These are phyloP conservation scores for Arthrinium puccinioides DNA, from an alignment of 2,329 filamentous ascomycete genomes.

Conservation along the genomic window DNA sequence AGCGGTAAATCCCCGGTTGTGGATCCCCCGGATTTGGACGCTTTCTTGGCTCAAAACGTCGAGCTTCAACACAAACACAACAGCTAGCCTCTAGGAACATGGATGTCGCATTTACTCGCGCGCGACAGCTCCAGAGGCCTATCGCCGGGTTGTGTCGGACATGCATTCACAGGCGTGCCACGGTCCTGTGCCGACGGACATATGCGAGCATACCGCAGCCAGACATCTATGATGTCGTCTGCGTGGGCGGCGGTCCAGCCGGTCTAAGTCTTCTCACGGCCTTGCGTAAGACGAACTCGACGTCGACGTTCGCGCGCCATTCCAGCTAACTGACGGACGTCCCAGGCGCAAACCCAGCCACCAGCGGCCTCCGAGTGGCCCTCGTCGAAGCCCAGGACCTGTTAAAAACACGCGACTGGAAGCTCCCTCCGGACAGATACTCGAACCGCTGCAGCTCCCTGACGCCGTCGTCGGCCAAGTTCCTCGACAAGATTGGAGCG, in stretches of 20 bases:
- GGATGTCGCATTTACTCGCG: conserved; percentile 14
- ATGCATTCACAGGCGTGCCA: conserved; percentile 35
- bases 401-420: conserved; percentile 57
- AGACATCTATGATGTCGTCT: conserved; percentile 89
- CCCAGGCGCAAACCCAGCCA: conserved; percentile 69
- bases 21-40: too few relatives aligned
- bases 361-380: conserved; percentile 72
- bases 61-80: too few relatives aligned
- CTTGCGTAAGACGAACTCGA: conserved; percentile 67
- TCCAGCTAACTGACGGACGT: too few relatives aligned
- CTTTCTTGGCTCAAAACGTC: too few relatives aligned
- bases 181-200: too few relatives aligned
- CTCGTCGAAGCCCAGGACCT: conserved; percentile 89
- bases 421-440: conserved; percentile 60
- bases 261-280: conserved; percentile 77
- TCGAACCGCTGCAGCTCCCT: conserved; percentile 95
- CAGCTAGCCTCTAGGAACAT: conserved; percentile 10
- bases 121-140: conserved; percentile 14
- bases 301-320: too few relatives aligned
- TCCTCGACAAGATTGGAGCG: conserved; percentile 75
- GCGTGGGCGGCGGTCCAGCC: conserved; percentile 82
- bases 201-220: conserved; percentile 38
- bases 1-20: too few relatives aligned
- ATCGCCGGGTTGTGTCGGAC: conserved; percentile 31
- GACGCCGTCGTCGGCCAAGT: conserved; percentile 79